Percentiles rank a stretch among this genome's conserved stretches.
phyloP scores from a whole-genome alignment of 176 grass and related monocot species.

The Oryza brachyantha region DNA sequence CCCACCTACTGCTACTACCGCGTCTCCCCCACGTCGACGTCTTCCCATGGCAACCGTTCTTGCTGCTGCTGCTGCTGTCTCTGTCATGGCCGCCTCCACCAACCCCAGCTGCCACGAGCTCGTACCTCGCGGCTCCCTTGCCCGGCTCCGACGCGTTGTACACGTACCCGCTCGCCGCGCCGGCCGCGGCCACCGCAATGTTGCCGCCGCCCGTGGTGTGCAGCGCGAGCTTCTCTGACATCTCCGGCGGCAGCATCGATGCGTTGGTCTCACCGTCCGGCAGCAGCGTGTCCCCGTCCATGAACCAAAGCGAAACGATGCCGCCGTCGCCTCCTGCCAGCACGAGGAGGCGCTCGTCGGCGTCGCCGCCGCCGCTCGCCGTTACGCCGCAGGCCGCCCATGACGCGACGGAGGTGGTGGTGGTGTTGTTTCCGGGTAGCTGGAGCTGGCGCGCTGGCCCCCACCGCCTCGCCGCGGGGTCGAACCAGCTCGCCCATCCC shows the following conservation, averaged over 20 bases:
- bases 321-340: background rate
- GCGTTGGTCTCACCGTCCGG: background rate
- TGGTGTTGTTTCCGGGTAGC: background rate
- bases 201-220: background rate
- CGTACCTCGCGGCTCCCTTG: slow-evolving; percentile 21
- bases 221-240: slow-evolving; percentile 23
- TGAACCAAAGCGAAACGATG: slow-evolving; percentile 27
- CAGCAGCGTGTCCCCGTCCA: slow-evolving; percentile 25
- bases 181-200: slow-evolving; percentile 1
- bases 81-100: no score
- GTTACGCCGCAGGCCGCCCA: background rate
- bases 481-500: slow-evolving; percentile 32
- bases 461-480: slow-evolving; percentile 30
- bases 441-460: background rate
- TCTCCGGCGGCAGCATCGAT: slow-evolving; percentile 40
- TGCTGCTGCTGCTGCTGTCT: background rate
- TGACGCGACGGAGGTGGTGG: background rate
- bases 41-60: background rate
- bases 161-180: slow-evolving; percentile 27
- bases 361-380: background rate
- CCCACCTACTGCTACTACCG: background rate
- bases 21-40: background rate
- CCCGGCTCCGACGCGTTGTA: slow-evolving; percentile 29
- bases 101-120: background rate
- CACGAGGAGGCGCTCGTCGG: background rate